A percentile compares a stretch with the other conserved stretches of the same genome.
Conservation (phyloP, 1,284 basidiomycete species). For the Laetiporus sulphureus region DNA sequence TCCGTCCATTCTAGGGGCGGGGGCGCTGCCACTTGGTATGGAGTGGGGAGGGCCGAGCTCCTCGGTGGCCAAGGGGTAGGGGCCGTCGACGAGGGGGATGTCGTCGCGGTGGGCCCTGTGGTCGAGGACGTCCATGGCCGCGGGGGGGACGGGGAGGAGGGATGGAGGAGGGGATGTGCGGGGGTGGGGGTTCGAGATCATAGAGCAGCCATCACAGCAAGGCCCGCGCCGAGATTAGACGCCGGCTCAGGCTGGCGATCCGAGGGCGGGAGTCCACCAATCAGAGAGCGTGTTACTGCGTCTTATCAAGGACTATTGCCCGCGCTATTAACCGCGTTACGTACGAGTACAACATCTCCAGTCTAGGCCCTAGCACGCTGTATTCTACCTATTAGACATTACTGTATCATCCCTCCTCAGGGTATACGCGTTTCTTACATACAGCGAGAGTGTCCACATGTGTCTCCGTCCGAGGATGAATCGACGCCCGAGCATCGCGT, state of each 20-base stretch:
- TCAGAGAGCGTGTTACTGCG: background rate
- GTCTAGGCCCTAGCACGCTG: no score
- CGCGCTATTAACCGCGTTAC: no score
- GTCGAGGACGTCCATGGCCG: slow-evolving; percentile 32
- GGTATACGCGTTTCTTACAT: no score
- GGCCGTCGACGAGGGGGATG: slow-evolving; percentile 33
- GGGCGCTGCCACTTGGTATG: slow-evolving; percentile 11
- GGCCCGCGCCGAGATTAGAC: slow-evolving; percentile 21
- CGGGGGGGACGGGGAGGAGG: slow-evolving; percentile 17
- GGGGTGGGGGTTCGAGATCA: slow-evolving; percentile 22
- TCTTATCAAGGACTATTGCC: background rate
- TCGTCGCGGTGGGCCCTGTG: slow-evolving; percentile 39
- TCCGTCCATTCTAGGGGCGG: slow-evolving; percentile 18
- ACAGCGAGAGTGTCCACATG: no score
- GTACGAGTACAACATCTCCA: no score
- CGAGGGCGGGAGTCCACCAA: slow-evolving; percentile 8
- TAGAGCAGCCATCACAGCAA: slow-evolving; percentile 21
- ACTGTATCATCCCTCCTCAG: no score
- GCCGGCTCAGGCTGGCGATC: slow-evolving; percentile 13
- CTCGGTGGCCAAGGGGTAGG: slow-evolving; percentile 30
- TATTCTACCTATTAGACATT: no score
- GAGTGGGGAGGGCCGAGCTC: slow-evolving; percentile 25
- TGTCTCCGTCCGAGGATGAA: no score
- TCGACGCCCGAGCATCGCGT: no score
- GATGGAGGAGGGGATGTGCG: slow-evolving; percentile 21